Percentiles rank a stretch among this genome's conserved stretches.
Evolutionary conservation across 306 rosid genomes (phyloP).

Genomic region (Glycine latifolia): DNA sequence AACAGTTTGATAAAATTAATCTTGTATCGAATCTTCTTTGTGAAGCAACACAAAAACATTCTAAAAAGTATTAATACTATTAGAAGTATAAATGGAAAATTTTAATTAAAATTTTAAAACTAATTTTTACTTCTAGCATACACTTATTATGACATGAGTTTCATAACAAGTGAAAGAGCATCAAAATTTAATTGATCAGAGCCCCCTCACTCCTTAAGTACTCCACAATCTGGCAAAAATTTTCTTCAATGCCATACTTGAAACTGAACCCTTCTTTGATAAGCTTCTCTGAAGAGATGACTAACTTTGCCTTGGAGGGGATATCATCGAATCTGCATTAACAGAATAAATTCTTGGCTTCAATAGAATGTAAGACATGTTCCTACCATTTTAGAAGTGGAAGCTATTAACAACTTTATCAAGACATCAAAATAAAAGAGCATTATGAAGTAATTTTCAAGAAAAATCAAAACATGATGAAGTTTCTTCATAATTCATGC

Average conservation of each 20-base stretch:
- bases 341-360: conserved; percentile 16
- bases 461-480: too few species aligned
- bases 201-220: conserved; percentile 63
- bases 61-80: too few species aligned
- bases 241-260: conserved; percentile 63
- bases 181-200: conserved; percentile 46
- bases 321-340: conserved; percentile 62
- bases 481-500: too few species aligned
- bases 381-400: too few species aligned
- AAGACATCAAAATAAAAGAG: background rate
- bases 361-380: background rate
- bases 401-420: background rate
- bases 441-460: background rate
- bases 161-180: too few species aligned
- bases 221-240: conserved; percentile 62
- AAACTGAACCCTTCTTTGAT: conserved; percentile 71
- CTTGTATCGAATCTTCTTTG: too few species aligned
- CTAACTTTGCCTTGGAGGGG: conserved; percentile 63
- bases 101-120: too few species aligned
- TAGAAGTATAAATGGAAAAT: too few species aligned
- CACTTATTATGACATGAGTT: too few species aligned
- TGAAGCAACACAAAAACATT: too few species aligned
- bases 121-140: too few species aligned
- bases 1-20: too few species aligned
- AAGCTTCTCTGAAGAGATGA: conserved; percentile 68